Conservation (phyloP, 75 land plant genomes). For the Sequoia sempervirens region DNA sequence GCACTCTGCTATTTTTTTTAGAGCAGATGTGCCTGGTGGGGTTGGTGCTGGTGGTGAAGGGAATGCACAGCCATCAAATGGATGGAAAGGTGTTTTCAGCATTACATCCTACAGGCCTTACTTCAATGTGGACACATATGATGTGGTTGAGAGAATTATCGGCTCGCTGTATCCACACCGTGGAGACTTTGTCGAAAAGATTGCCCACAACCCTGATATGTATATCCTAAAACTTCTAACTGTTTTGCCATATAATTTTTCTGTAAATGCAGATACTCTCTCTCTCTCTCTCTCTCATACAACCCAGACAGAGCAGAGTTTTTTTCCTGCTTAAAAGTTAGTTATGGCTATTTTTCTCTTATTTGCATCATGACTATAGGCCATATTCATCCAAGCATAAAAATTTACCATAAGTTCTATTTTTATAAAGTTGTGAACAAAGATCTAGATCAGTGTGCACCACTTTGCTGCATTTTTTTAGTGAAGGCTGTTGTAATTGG, state of each 20-base stretch:
- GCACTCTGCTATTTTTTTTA: background rate
- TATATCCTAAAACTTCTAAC: slow-evolving; percentile 12
- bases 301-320: background rate
- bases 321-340: background rate
- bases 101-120: slow-evolving; percentile 41
- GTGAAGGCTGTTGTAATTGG: background rate
- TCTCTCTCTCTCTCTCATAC: background rate
- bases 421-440: background rate
- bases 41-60: slow-evolving; percentile 27
- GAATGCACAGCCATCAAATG: slow-evolving; percentile 19
- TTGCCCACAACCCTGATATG: slow-evolving; percentile 50
- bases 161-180: slow-evolving; percentile 38
- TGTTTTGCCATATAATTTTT: background rate
- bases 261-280: background rate
- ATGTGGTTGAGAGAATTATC: slow-evolving; percentile 40
- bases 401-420: background rate
- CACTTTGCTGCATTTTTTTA: background rate
- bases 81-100: slow-evolving; percentile 41
- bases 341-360: background rate
- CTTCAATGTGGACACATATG: slow-evolving; percentile 52
- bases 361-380: background rate
- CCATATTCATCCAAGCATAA: background rate
- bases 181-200: slow-evolving; percentile 45
- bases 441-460: background rate
- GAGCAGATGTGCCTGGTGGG: slow-evolving; percentile 34